These are phyloP conservation scores for Bacidia rubella DNA, from an alignment of 495 filamentous ascomycete species.

Conservation along the genomic window DNA sequence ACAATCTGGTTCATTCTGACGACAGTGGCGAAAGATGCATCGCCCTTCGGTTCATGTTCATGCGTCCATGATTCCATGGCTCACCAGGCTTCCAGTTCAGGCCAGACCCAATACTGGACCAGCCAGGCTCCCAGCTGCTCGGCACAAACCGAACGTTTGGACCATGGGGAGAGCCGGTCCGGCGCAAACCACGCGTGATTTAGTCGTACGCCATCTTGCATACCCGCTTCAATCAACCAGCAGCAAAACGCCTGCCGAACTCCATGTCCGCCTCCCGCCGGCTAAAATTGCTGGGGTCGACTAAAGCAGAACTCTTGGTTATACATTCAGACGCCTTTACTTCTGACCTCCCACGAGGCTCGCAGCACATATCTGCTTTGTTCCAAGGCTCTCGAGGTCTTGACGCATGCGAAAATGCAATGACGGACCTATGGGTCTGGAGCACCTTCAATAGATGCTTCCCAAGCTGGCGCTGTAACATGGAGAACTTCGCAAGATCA, in stretches of 20 bases:
- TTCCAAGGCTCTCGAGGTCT: too few species aligned
- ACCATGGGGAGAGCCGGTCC: background rate
- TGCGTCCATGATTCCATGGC: background rate
- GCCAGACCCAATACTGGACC: background rate
- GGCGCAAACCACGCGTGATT: background rate
- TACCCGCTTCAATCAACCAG: background rate
- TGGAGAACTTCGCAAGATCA: too few species aligned
- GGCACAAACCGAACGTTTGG: conserved; percentile 3
- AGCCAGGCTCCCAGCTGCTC: too few species aligned
- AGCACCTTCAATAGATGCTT: too few species aligned
- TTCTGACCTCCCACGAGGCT: too few species aligned
- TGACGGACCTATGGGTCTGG: too few species aligned
- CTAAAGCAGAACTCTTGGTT: background rate
- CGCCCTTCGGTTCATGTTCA: background rate
- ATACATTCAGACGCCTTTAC: background rate
- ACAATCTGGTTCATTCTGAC: background rate
- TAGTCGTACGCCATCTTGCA: background rate
- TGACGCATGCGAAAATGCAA: too few species aligned
- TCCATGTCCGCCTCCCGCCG: background rate
- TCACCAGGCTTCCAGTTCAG: background rate
- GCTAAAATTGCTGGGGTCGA: background rate
- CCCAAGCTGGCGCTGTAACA: too few species aligned
- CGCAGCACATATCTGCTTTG: too few species aligned
- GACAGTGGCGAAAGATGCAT: too few species aligned
- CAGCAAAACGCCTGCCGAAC: background rate